Evolutionary conservation across 768 basidiomycete species (phyloP), one percentile per base, ranked within the genome.

Genomic region (Phaffia australis): DNA sequence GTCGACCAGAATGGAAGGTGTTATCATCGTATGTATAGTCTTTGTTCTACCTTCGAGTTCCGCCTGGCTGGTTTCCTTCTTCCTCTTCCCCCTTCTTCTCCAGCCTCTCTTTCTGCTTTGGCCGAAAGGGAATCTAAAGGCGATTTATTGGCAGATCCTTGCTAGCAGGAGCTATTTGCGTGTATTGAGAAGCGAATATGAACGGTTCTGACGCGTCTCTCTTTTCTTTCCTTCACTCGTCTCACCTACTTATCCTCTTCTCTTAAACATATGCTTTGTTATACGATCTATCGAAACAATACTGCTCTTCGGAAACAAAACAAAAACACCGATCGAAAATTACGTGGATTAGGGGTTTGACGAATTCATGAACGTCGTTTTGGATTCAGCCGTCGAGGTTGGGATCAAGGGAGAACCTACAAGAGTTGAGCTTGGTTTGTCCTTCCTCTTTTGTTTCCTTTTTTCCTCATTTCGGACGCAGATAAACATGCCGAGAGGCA

Each of bases 301-400:
- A 23, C n/a, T 68, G 55, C 27, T 25, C 5, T 57, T 29, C 4
- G 18, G 27, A 1, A 29, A 19, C 54, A 42, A 42, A 42, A 42
- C 35, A 5, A 11, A 42, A 42, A 42, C n/a, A n/a, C 3, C 29
- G 32, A 52, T 25, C 19, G 29, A 23, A 42, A 4, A n/a, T n/a
- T n/a, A n/a, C n/a, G n/a, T n/a, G n/a, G n/a, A n/a, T n/a, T 74
- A 97, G 94, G 93, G 94, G 50, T 99, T 99, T 72, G 94, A 99
- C 75, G 94, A 99, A 77, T 99, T 97, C 79, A 99, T 99, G 94
- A 99, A 99, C 75, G 79, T 99, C 35, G 89, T 97, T 47, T 79
- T 99, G 27, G 94, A 99, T 71, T 89, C 95, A 58, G 90, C 93
- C 54, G 83, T 84, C 60, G 94, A 99, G 76, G 86, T 95, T 73